Conservation (phyloP, 805 yeast species). For the Lipomyces spencermartinsiae region DNA sequence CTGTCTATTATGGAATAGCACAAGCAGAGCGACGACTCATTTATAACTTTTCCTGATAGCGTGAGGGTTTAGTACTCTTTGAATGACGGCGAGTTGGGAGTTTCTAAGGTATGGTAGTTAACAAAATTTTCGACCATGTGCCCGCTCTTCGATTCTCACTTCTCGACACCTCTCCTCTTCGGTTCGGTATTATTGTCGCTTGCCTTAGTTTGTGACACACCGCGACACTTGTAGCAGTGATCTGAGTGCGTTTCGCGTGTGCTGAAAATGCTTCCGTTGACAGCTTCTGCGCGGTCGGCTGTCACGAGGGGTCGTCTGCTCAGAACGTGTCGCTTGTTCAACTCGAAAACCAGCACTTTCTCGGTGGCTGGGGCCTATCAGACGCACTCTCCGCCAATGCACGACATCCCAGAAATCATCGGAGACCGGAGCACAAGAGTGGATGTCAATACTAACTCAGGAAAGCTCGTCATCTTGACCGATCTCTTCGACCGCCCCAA, state of each 20-base stretch:
- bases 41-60: not conserved
- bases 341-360: not conserved
- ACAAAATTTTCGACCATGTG: not conserved
- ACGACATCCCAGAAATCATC: not conserved
- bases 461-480: conserved; percentile 29
- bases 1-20: not conserved
- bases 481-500: conserved; percentile 10
- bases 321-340: not conserved
- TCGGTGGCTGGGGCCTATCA: not conserved
- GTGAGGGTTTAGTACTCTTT: not conserved
- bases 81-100: not conserved
- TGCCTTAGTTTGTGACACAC: not conserved
- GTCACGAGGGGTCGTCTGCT: not conserved
- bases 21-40: not conserved
- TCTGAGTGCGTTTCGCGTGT: not conserved
- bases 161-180: not conserved
- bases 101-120: not conserved
- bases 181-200: not conserved
- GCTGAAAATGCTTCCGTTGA: conserved; percentile 3
- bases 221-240: not conserved
- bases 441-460: conserved; percentile 10
- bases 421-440: conserved; percentile 2
- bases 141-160: not conserved
- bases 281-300: not conserved
- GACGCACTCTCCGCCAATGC: not conserved